These are phyloP conservation scores for Rhodamnia rubescens DNA, from an alignment of 345 rosid genomes.

Conservation along the genomic window DNA sequence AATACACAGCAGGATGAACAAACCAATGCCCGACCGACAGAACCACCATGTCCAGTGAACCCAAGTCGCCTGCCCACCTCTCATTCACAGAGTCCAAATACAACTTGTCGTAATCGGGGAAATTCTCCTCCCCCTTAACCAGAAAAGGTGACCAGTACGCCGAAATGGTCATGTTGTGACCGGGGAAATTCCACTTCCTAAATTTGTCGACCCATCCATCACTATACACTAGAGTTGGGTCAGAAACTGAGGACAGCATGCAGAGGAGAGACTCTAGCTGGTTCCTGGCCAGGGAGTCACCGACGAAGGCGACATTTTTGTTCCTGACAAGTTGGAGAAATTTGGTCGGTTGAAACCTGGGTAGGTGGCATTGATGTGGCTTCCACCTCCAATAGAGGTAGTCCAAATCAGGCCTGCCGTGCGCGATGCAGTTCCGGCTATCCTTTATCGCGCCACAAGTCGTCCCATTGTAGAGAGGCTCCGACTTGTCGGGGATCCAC, in stretches of 20 bases:
- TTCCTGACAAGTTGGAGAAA: slow-evolving; percentile 50
- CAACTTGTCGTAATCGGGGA: slow-evolving; percentile 51
- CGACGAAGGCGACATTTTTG: slow-evolving; percentile 78
- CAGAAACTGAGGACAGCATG: slow-evolving; percentile 51
- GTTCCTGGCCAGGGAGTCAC: slow-evolving; percentile 96
- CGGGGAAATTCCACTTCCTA: slow-evolving; percentile 60
- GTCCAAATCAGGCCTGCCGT: slow-evolving; percentile 75
- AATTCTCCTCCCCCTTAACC: slow-evolving; percentile 73
- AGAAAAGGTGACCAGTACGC: slow-evolving; percentile 96
- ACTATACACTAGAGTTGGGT: slow-evolving; percentile 42
- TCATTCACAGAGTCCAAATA: slow-evolving; percentile 61
- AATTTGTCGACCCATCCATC: slow-evolving; percentile 73
- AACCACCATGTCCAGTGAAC: slow-evolving; percentile 39
- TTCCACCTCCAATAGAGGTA: slow-evolving; percentile 93
- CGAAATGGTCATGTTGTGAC: slow-evolving; percentile 47
- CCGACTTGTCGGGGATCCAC: slow-evolving; percentile 63
- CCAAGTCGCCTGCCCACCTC: slow-evolving; percentile 66
- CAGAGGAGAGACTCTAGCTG: slow-evolving; percentile 90
- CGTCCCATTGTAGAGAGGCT: slow-evolving; percentile 71
- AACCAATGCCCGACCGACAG: slow-evolving; percentile 94
- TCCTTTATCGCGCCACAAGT: slow-evolving; percentile 74
- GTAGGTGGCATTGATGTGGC: slow-evolving; percentile 61
- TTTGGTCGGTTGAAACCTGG: slow-evolving; percentile 62
- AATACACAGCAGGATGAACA: slow-evolving; percentile 77
- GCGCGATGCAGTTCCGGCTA: slow-evolving; percentile 70